Evolutionary conservation across 2,329 filamentous ascomycete genomes (phyloP), one percentile per base, ranked within the genome.

Genomic region (Trichophyton verrucosum): DNA sequence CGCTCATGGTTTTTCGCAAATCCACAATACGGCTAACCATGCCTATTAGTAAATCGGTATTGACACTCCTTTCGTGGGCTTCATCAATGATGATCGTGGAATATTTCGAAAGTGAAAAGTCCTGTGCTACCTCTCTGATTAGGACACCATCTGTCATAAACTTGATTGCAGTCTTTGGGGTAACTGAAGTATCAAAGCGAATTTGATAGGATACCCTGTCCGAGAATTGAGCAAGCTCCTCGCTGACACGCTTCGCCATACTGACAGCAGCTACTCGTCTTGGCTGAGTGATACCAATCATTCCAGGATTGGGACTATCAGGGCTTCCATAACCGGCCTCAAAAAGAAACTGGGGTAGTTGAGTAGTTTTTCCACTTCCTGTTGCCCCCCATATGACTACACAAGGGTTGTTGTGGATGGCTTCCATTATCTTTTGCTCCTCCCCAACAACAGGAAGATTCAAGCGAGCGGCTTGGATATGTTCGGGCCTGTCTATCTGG

Each of bases 91-190:
- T 83, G 59, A 99, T 88, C 13, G 88, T 88, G 0, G 92, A 96
- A 73, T 99, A 99, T 67, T 95, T 95, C 57, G 82, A 84, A 51
- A 99, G 76, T 0, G 89, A 81, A 69, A 97, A 90, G 70, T 99
- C 94, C 65, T 94, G 86, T 0, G 89, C 86, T 60, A 96, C 87
- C 73, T 99, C 94, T 61, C 94, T 86, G 8, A 99, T 81, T 62
- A 99, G 78, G 30, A 99, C 91, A 81, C 94, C 94, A 73, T 99
- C 94, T 0, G 94, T 99, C 91, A 99, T 96, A 76, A 97, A 99
- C 72, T 99, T 99, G 72, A 99, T 84, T 4, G 89, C 88, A 0
- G 94, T 99, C 59, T 90, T 86, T 30, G 85, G 79, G 57, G 85
- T 84, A 1, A 88, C 85, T 0, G 86, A 92, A 57, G 87, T 90